A percentile compares a stretch with the other conserved stretches of the same genome.
These are phyloP conservation scores for Carnegiea gigantea DNA, from an alignment of 179 eudicot genomes.

Conservation along the genomic window DNA sequence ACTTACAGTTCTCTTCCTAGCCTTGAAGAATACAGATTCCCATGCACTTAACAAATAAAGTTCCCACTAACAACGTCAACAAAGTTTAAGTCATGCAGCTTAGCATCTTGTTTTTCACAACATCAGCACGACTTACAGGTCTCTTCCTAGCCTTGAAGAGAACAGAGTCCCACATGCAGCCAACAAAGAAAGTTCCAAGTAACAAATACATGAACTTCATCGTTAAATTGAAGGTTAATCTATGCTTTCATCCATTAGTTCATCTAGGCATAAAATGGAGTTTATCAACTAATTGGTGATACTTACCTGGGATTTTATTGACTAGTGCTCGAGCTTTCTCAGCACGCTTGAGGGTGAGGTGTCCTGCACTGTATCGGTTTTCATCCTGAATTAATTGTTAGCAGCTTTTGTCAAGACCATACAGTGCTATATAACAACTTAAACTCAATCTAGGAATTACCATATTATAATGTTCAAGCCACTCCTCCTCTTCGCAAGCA, in stretches of 20 bases:
- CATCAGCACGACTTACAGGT: not conserved
- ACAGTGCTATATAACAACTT: slow-evolving; percentile 2
- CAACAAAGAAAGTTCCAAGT: not conserved
- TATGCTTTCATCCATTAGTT: not conserved
- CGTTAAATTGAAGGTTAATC: too few species aligned
- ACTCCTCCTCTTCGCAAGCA: slow-evolving; percentile 94
- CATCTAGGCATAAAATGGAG: not conserved
- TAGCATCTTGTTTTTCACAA: not conserved
- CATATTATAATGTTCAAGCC: slow-evolving; percentile 93
- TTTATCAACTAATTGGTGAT: not conserved
- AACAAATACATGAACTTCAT: not conserved
- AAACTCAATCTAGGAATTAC: slow-evolving; percentile 30
- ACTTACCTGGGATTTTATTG: slow-evolving; percentile 81
- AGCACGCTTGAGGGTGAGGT: slow-evolving; percentile 89
- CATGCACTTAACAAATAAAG: not conserved
- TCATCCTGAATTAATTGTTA: slow-evolving; percentile 59
- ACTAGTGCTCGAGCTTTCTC: slow-evolving; percentile 91
- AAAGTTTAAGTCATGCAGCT: too few species aligned
- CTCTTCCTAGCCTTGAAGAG: not conserved
- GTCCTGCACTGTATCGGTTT: slow-evolving; percentile 93
- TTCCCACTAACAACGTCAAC: not conserved
- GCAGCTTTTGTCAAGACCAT: slow-evolving; percentile 14
- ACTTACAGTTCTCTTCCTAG: not conserved
- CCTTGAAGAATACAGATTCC: not conserved
- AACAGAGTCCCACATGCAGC: not conserved